Evolutionary conservation across 2,329 filamentous ascomycete species (phyloP), one percentile per base, ranked within the genome.

Genomic region (Neophaeococcomyces aloes): DNA sequence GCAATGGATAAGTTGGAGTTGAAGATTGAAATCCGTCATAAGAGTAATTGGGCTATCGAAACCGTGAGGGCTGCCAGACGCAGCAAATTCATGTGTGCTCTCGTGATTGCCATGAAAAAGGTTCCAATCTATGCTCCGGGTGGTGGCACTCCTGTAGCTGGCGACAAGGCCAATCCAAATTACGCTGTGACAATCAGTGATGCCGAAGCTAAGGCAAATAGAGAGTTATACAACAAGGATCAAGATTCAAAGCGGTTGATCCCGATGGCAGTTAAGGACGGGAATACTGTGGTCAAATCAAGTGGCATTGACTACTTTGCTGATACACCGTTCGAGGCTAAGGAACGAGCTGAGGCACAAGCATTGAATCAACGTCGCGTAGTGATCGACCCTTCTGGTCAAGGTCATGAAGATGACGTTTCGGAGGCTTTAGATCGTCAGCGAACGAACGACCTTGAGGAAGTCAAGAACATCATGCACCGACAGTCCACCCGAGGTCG

Each of bases 41-140:
- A 96, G 67, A 86, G 81, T 46, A 91, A 89, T 66, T 89, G 85
- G 84, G 78, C 86, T 54, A 87, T 95, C 63, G 89, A 94, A 54
- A 73, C 76, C 1, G 74, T 95, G 31, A 83, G 88, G 31, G 81
- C 81, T 14, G 75, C 82, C 5, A 79, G 88, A 41, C 80, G 89
- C 48, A 93, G 84, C 61, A 96, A 94, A 65, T 96, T 98, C 67
- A 94, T 96, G 79, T 94, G 88, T 59, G 91, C 91, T 1, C 70
- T 98, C 46, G 81, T 91, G 3, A 65, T 87, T 7, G 87, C 89
- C 3, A 68, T 95, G 46, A 84, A 86, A 65, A 87, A 82, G 66
- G 74, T 98, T 14, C 89, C 88, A 7, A 89, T 98, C 58, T 75
- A 86, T 55, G 79, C 70, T 15, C 89, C 89, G 44, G 87, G 82